Base-by-base conservation (phyloP, 2,329 filamentous ascomycete species). In the Paramyrothecium sp. region DNA sequence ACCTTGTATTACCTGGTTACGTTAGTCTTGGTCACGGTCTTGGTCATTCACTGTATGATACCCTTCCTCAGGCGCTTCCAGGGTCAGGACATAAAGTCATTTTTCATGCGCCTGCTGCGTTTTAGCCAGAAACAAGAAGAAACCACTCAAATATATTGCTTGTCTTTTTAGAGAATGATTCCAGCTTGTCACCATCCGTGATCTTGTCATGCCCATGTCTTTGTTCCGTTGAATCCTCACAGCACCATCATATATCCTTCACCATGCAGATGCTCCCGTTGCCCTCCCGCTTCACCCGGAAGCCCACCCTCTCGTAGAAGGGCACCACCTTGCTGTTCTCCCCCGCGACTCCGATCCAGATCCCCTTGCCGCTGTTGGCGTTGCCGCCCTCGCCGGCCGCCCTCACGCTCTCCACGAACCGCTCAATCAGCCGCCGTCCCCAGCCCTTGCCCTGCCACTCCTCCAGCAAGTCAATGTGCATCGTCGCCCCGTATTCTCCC, bases 391-490 rank as follows among this genome's bases (percentile, higher is more conserved):
- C 56, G 53, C 56, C 64, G 47, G 38, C 38, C 56, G 53, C 56
- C 64, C 48, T 64, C 54, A 80, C 68, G 44, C 71, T 73, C 55
- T 69, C 70, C n/a, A 79, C 69, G 59, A 80, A 79, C 58, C 51
- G 58, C 49, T 74, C 72, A 52, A 79, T 68, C 69, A 78, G 55
- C 69, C 67, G 67, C 56, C 71, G 64, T 4, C 80, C 79, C 78
- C 78, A 81, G 2, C 79, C 79, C 26, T 65, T 58, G 0, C 72
- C 71, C 69, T 79, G 77, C 62, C 65, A 77, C 56, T 57, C 64
- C 26, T 71, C 71, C 56, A 82, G 65, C 60, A 82, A 58, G 59
- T 82, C 77, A 54, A 82, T 78, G 66, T 82, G 80, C 78, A 82
- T 73, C 57, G 78, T 81, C 3, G 73, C 78, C 57, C 71, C 65